A percentile compares a stretch with the other conserved stretches of the same genome.
Evolutionary conservation across 306 rosid genomes (phyloP).

Genomic region (Castanea crenata): DNA sequence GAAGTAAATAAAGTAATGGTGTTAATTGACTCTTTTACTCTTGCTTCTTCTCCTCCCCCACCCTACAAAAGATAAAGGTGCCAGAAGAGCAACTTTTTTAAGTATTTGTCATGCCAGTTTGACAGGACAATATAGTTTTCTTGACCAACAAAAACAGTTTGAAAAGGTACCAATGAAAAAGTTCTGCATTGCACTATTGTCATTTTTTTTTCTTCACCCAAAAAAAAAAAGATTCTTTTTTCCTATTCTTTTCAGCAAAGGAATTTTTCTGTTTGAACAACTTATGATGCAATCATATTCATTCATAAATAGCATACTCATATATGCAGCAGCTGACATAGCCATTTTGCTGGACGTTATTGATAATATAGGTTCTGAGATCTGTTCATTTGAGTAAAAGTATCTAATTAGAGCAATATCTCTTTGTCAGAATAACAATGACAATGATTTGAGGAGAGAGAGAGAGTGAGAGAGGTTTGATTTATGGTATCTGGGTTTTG

Average conservation of each 20-base stretch:
- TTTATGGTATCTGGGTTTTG: background rate
- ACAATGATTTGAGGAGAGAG: background rate
- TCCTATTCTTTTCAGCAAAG: background rate
- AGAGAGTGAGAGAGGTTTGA: background rate
- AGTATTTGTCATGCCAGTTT: background rate
- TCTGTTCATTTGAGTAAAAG: background rate
- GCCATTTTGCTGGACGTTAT: background rate
- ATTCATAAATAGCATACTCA: background rate
- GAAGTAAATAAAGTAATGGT: background rate
- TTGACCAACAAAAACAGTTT: background rate
- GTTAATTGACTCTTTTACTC: background rate
- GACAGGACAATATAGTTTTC: background rate
- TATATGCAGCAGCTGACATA: background rate
- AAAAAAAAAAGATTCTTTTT: background rate
- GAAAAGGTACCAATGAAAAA: background rate
- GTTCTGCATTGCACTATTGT: background rate
- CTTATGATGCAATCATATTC: background rate
- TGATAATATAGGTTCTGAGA: background rate
- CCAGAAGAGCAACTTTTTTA: background rate
- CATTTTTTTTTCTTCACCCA: background rate
- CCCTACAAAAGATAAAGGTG: background rate
- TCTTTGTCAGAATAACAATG: conserved; percentile 1
- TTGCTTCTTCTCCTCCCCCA: background rate
- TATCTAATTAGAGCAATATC: background rate
- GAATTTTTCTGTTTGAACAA: background rate